Evolutionary conservation across 257 asterid species (phyloP).

Genomic region (Solanum pinnatisectum): DNA sequence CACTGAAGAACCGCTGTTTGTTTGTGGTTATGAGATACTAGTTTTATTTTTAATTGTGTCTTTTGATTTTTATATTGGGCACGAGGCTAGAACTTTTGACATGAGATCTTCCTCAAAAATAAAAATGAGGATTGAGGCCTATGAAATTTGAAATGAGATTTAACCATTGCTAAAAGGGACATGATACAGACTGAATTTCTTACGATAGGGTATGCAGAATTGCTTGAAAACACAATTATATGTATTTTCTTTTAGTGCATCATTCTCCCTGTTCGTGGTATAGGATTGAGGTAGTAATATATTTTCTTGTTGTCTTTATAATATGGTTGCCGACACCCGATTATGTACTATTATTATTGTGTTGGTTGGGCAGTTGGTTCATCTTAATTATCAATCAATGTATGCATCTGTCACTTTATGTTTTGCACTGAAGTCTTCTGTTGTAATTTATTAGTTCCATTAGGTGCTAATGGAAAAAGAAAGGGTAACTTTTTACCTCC

Average conservation of each 20-base stretch:
- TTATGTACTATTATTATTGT: not conserved
- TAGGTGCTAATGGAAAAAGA: not conserved
- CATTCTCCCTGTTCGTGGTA: not conserved
- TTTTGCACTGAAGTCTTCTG: not conserved
- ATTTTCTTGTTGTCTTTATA: not conserved
- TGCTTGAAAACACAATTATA: not conserved
- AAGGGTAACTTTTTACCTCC: not conserved
- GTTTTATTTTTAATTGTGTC: not conserved
- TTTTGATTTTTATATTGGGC: not conserved
- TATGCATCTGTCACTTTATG: not conserved
- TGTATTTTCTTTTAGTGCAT: not conserved
- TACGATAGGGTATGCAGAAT: not conserved
- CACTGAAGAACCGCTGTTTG: not conserved
- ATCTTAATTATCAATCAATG: not conserved
- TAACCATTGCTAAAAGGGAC: not conserved
- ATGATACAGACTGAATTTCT: not conserved
- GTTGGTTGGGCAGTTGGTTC: not conserved
- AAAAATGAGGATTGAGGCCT: too few relatives aligned
- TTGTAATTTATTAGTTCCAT: not conserved
- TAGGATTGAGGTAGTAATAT: not conserved
- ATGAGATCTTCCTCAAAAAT: not conserved
- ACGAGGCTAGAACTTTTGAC: not conserved
- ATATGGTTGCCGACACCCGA: not conserved
- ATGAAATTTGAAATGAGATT: not conserved
- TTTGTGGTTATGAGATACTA: not conserved